Evolutionary conservation across 345 rosid species (phyloP).

Genomic region (Eucalyptus regnans): DNA sequence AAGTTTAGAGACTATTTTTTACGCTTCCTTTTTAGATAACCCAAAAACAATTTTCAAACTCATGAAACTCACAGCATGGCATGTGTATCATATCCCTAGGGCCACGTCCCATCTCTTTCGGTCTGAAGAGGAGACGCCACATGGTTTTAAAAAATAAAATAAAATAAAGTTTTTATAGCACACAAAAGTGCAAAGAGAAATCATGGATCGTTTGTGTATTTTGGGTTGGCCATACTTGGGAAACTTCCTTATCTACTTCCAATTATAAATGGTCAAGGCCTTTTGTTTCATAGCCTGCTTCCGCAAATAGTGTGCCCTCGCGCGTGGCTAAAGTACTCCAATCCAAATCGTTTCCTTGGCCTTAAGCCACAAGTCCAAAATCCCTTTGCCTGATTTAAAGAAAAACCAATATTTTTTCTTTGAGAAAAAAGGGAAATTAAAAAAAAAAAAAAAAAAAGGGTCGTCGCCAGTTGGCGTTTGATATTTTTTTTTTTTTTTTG

Average conservation of each 20-base stretch:
- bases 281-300: not conserved
- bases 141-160: not conserved
- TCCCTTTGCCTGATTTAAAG: not conserved
- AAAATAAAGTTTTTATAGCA: not conserved
- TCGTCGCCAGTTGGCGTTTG: not conserved
- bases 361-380: not conserved
- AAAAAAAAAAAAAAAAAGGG: no score
- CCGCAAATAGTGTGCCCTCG: not conserved
- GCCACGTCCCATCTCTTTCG: not conserved
- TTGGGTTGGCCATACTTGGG: rapidly evolving
- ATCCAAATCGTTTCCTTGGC: not conserved
- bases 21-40: not conserved
- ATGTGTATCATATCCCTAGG: not conserved
- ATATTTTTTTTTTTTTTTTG: no score
- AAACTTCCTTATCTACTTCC: not conserved
- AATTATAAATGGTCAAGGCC: not conserved
- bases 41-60: not conserved
- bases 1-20: no score
- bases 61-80: not conserved
- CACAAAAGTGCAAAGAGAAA: not conserved
- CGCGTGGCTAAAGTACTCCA: not conserved
- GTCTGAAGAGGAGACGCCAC: not conserved
- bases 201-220: not conserved
- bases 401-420: not conserved
- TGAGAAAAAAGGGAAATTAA: rapidly evolving